Conservation (phyloP, 108 stramenopile genomes). For the Fragilariopsis cylindrus region DNA sequence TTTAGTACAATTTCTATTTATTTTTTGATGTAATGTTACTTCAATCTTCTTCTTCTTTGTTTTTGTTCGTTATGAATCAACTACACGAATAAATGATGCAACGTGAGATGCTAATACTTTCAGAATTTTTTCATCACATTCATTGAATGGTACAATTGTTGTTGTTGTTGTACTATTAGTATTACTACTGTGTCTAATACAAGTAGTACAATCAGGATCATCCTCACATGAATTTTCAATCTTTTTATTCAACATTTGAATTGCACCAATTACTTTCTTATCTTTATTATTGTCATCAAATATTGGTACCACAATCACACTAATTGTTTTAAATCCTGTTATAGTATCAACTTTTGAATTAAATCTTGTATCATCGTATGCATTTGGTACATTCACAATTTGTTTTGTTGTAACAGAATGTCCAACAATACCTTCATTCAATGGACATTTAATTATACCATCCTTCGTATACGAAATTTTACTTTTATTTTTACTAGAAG, state of each 20-base stretch:
- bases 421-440: slow-evolving; percentile 48
- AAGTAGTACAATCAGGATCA: neutral
- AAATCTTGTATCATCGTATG: slow-evolving; percentile 61
- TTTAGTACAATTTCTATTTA: too few relatives aligned
- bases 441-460: slow-evolving; percentile 46
- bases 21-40: too few relatives aligned
- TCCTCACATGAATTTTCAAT: slow-evolving; percentile 32
- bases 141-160: slow-evolving; percentile 31
- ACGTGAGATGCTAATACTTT: slow-evolving; percentile 60
- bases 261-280: slow-evolving; percentile 49
- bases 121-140: slow-evolving; percentile 53
- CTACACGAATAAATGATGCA: slow-evolving; percentile 49
- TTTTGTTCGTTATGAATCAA: slow-evolving; percentile 13
- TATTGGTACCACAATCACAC: slow-evolving; percentile 55
- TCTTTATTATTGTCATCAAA: slow-evolving; percentile 13
- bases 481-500: slow-evolving; percentile 48
- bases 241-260: slow-evolving; percentile 66
- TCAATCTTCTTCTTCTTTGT: too few relatives aligned
- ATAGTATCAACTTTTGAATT: slow-evolving; percentile 51
- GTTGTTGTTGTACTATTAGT: too few relatives aligned
- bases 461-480: slow-evolving; percentile 25
- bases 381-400: slow-evolving; percentile 55
- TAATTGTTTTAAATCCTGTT: slow-evolving; percentile 65
- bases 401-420: slow-evolving; percentile 31
- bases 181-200: neutral